Base-by-base conservation (phyloP, 2,329 filamentous ascomycete genomes). In the Monilinia vaccinii-corymbosi region DNA sequence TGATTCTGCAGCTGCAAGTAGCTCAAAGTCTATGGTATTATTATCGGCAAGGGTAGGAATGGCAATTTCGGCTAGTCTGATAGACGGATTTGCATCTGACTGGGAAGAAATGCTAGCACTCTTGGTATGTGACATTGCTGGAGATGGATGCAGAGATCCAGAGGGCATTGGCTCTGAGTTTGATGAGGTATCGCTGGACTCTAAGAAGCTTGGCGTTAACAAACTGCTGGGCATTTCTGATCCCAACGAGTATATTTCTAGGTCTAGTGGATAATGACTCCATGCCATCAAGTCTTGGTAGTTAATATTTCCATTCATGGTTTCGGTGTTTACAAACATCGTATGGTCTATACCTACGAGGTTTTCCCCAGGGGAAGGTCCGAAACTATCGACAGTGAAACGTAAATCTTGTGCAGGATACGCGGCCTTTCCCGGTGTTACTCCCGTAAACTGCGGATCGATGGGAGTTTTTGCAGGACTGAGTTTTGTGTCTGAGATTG, bases 261-360 rank as follows among this genome's bases (percentile, higher is more conserved):
- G 62, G 10, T 78, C 76, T 44, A 79, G 64, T 0, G 74, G 67
- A 52, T 76, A 78, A 9, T 78, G 75, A 4, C 73, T 68, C 77
- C 77, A 79, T 25, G 73, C 64, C 32, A 77, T 67, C 42, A 78
- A 69, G 48, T 79, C 76, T n/a, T 75, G 73, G 65, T 78, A 78
- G 44, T 68, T 70, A 1, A 72, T 61, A 4, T 76, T 75, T 23
- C 51, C 60, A 44, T 58, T 60, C 10, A 65, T 52, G 21, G 65
- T 50, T n/a, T 64, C 45, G 32, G 47, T 42, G 44, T 48, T 60
- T 13, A 34, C 48, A 34, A 56, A 61, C 50, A 56, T 56, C 38
- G 50, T 50, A n/a, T 56, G 25, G 9, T 52, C 60, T 28, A 52
- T 49, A 4, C 23, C 56, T 28, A 46, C 40, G 25, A 61, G 34